These are phyloP conservation scores for Agroathelia rolfsii DNA, from an alignment of 1,284 basidiomycete species.

Conservation along the genomic window DNA sequence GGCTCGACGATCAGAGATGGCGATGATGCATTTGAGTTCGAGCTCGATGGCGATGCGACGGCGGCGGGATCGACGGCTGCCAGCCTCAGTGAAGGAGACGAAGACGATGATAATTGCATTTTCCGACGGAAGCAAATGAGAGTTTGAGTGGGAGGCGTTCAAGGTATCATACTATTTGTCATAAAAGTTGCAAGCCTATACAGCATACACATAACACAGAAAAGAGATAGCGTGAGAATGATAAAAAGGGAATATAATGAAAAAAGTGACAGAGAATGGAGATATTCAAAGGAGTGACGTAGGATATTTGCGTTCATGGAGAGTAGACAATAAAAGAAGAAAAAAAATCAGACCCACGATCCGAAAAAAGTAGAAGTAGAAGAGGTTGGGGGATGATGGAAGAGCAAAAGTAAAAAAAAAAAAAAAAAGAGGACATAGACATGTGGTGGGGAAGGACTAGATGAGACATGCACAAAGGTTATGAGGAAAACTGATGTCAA, in stretches of 20 bases:
- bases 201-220: conserved; percentile 4
- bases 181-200: too few relatives aligned
- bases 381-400: conserved; percentile 6
- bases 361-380: conserved; percentile 13
- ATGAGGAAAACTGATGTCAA: too few relatives aligned
- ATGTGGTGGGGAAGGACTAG: conserved; percentile 3
- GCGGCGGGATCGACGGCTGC: too few relatives aligned
- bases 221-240: conserved; percentile 9
- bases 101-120: neutral
- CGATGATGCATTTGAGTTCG: conserved; percentile 1
- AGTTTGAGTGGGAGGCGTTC: too few relatives aligned
- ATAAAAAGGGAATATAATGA: conserved; percentile 11
- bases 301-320: conserved; percentile 12
- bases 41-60: too few relatives aligned
- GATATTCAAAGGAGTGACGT: conserved; percentile 15
- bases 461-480: too few relatives aligned
- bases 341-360: conserved; percentile 13
- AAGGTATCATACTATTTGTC: too few relatives aligned
- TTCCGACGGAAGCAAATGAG: too few relatives aligned
- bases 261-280: conserved; percentile 11
- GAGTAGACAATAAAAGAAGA: conserved; percentile 13
- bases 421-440: conserved; percentile 3
- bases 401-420: conserved; percentile 4
- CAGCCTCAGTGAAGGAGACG: conserved; percentile 5
- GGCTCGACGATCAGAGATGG: conserved; percentile 15